Base-by-base conservation (phyloP, 805 yeast genomes). In the Yarrowia phangngaensis region DNA sequence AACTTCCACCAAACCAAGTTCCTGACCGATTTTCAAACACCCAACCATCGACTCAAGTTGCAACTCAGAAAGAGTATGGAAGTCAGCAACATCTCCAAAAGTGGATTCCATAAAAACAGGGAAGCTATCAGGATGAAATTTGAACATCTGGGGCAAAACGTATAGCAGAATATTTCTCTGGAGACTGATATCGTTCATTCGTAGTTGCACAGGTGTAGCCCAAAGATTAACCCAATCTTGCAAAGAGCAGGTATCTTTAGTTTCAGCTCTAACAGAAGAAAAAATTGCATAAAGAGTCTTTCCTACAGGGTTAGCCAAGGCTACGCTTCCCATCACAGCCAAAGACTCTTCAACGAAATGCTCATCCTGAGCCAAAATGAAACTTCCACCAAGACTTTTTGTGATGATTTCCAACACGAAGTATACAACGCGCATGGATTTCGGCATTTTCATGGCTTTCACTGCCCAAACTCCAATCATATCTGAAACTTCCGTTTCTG, bases 1-100 rank as follows among this genome's bases (percentile, higher is more conserved):
- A 1, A 70, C 51, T 12, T 56, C 54, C 30, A 68, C 69, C 20
- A 80, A 72, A 1, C 73, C 73, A 17, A 79, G 57, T 29, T 75
- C 78, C 60, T 81, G 84, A 1, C 86, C 90, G 52, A 82, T 72
- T 57, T 74, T 78, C 34, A 82, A 62, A 36, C 80, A 67, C 3
- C 79, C 76, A 9, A 84, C 63, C 28, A 79, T 64, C 1, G 76
- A 60, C 3, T 71, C 64, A 8, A 67, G 57, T 13, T 68, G 64
- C 7, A 55, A 52, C 16, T 60, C 63, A 8, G 55, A 20, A 6
- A 29, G 26, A 1, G 43, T 26, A 4, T 13, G 15, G 3, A 29
- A 27, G 12, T 29, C 13, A 13, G 48, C 15, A 11, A 41, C 34
- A 22, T 20, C 22, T 8, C 32, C 45, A 38, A 38, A 38, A 12